A percentile compares a stretch with the other conserved stretches of the same genome.
Evolutionary conservation across 108 stramenopile species (phyloP).

Genomic region (Nitzschia sp.): DNA sequence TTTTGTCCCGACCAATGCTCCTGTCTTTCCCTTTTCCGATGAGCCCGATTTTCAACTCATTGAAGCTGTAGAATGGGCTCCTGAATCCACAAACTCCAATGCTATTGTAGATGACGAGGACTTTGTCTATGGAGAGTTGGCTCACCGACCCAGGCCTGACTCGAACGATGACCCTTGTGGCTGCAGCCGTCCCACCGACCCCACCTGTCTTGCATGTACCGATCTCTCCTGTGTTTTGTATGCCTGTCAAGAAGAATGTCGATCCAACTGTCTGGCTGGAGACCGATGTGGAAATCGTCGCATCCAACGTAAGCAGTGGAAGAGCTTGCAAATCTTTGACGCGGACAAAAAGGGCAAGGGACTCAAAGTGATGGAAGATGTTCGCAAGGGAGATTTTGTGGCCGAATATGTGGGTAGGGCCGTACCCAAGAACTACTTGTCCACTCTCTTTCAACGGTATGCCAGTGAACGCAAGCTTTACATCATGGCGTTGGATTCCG

Average conservation of each 20-base stretch:
- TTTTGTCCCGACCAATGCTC: not conserved
- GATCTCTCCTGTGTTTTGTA: conserved; percentile 56
- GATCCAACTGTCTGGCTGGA: conserved; percentile 58
- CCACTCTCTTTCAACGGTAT: conserved; percentile 65
- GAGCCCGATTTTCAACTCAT: conserved; percentile 31
- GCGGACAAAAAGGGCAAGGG: conserved; percentile 80
- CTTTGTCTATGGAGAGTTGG: conserved; percentile 21
- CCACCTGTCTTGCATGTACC: conserved; percentile 14
- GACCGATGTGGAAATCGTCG: conserved; percentile 74
- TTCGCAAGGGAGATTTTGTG: conserved; percentile 64
- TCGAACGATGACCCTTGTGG: conserved; percentile 32
- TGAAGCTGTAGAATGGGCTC: conserved; percentile 29
- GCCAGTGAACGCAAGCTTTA: conserved; percentile 84
- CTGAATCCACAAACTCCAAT: not conserved
- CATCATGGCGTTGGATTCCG: conserved; percentile 90
- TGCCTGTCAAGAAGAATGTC: conserved; percentile 84
- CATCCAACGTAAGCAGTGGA: conserved; percentile 63
- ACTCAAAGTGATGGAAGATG: conserved; percentile 50
- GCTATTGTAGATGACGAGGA: not conserved
- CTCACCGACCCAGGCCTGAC: conserved; percentile 21
- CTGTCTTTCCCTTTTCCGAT: not conserved
- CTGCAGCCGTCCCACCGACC: conserved; percentile 13
- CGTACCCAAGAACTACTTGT: conserved; percentile 53
- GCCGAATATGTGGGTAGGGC: conserved; percentile 87
- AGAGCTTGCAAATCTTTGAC: conserved; percentile 60